A percentile compares a stretch with the other conserved stretches of the same genome.
Conservation (phyloP, 108 stramenopile genomes). For the Nitzschia sp. region DNA sequence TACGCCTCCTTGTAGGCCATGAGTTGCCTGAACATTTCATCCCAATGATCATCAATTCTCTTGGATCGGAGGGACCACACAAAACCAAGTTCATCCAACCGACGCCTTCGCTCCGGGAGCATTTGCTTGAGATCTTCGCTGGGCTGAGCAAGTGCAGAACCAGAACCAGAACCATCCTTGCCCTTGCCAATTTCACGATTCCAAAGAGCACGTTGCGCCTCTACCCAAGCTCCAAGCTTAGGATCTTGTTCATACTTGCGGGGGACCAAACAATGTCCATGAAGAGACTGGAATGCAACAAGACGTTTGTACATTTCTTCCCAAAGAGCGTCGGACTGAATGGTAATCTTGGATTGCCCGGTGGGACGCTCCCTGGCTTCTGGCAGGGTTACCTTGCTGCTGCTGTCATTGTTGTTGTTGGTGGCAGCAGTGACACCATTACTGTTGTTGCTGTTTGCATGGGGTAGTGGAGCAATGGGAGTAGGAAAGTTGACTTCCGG, state of each 20-base stretch:
- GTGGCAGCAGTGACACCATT: background rate
- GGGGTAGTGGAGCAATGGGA: background rate
- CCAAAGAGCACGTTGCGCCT: slow-evolving; percentile 46
- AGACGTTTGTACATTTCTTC: slow-evolving; percentile 53
- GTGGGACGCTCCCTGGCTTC: background rate
- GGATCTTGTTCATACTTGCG: slow-evolving; percentile 47
- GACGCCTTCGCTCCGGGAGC: slow-evolving; percentile 38
- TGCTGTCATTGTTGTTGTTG: slow-evolving; percentile 1
- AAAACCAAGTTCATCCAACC: slow-evolving; percentile 56
- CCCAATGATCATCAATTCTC: slow-evolving; percentile 61
- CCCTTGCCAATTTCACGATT: slow-evolving; percentile 26
- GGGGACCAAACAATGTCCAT: slow-evolving; percentile 56
- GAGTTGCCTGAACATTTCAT: slow-evolving; percentile 49
- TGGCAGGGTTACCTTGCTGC: background rate
- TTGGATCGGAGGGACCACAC: slow-evolving; percentile 60
- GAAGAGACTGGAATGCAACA: slow-evolving; percentile 49
- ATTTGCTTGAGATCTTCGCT: background rate
- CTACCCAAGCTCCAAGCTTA: slow-evolving; percentile 53
- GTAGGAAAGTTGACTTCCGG: background rate
- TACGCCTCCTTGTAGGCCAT: slow-evolving; percentile 46
- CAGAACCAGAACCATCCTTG: background rate
- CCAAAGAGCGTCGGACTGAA: slow-evolving; percentile 32
- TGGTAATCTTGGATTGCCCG: background rate
- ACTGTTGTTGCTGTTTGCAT: background rate
- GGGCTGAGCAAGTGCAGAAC: background rate